Evolutionary conservation across 345 rosid species (phyloP).

Genomic region (Eucalyptus coolabah): DNA sequence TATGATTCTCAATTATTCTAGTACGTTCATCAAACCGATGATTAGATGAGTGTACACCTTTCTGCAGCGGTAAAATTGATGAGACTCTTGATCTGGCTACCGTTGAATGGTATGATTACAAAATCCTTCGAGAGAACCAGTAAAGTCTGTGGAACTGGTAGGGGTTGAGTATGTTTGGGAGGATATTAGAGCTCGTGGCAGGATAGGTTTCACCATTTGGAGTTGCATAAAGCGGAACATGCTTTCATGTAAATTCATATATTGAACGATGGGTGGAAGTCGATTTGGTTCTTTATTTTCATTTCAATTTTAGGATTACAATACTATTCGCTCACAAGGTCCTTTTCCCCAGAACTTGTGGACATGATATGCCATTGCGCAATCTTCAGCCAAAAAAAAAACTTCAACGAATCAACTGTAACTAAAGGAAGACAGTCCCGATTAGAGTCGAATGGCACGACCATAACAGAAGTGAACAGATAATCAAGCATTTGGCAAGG

Average conservation of each 20-base stretch:
- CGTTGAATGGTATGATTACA: background rate
- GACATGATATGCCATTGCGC: background rate
- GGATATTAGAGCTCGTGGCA: background rate
- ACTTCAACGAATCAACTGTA: background rate
- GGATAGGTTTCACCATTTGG: background rate
- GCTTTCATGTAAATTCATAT: background rate
- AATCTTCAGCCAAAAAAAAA: background rate
- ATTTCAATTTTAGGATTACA: background rate
- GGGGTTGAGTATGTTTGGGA: background rate
- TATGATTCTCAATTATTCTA: background rate
- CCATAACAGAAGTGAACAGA: background rate
- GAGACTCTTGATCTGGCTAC: background rate
- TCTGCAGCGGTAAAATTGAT: background rate
- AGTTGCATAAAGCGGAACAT: background rate
- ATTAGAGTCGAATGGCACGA: background rate
- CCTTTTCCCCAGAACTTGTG: background rate
- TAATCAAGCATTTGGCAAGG: background rate
- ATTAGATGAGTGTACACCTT: background rate
- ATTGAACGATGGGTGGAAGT: background rate
- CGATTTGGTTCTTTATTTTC: background rate
- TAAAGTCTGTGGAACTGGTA: background rate
- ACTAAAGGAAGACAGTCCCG: background rate
- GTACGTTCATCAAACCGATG: background rate
- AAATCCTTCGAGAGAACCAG: background rate
- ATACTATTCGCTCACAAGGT: background rate